Evolutionary conservation across 2,329 filamentous ascomycete species (phyloP), one percentile per base, ranked within the genome.

Genomic region (Epichloe elymi): DNA sequence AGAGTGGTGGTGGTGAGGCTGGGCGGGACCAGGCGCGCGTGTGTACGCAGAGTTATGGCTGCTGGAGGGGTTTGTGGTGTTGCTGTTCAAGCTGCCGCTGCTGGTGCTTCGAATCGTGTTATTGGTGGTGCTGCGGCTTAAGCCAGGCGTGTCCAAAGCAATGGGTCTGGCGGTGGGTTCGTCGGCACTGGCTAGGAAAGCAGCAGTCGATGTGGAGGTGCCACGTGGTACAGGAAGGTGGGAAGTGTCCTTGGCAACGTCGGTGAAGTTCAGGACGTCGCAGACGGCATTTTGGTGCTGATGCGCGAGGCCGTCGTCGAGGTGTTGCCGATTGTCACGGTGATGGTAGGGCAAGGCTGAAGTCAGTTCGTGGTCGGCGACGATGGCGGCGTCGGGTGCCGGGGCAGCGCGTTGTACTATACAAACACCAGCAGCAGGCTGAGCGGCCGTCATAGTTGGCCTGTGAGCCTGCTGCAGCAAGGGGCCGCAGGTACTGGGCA

Each of bases 201-300:
- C 20, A 56, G 60, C 49, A 53, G 58, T 54, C 53, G 48, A 44
- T 30, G 56, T 57, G 56, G 55, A 55, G 52, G 61, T 58, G 55
- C 59, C 58, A 55, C 59, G 60, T 59, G 57, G 60, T 57, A 56
- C 60, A 44, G 59, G 56, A 52, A 59, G 56, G 53, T 59, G 55
- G 51, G 60, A 55, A 50, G 58, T 52, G 51, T 61, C 55, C 55
- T 56, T 55, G 55, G 59, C 59, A 53, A 59, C 52, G 55, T 61
- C 60, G 60, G 60, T 57, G 57, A 59, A 57, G 56, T 60, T 61
- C 56, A 64, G 56, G 46, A 57, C 57, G 54, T 55, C 53, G 59
- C 52, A 53, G 52, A 54, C 54, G 43, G 57, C 49, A 47, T 53
- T 39, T 40, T 45, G 51, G 40, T 39, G 26, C 26, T 30, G 43